Base-by-base conservation (phyloP, 768 basidiomycete species). In the Lepiota venenata region DNA sequence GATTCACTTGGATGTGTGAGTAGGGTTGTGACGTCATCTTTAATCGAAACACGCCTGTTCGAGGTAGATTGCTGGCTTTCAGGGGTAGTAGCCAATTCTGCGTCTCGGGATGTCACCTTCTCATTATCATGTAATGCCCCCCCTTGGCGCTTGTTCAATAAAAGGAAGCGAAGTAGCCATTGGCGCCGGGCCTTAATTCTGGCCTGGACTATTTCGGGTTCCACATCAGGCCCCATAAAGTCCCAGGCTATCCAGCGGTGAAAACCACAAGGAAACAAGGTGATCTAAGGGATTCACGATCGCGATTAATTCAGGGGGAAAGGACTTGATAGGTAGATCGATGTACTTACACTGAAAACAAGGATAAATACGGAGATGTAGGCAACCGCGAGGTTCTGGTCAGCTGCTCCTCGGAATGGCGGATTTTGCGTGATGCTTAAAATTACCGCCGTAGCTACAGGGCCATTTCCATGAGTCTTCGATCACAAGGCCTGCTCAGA, bases 221-320 rank as follows among this genome's bases (percentile, higher is more conserved):
- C 76, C 2, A 85, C 69, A 50, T 88, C 85, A 0, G 84, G 82
- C 0, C 85, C 86, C 12, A 69, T 71, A 58, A 79, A 90, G 63
- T 91, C 88, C 72, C 78, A 78, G 16, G 74, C 72, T 21, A 90
- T 69, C 59, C 77, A 71, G 3, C 72, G 73, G 55, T 76, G 71
- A 2, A 77, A 84, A 14, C 88, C 87, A 32, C 81, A 61, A 0
- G 87, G 82, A 61, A 88, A 89, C 14, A 89, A 70, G 0, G 83
- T 83, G 12, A 88, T 60, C 84, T 87, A 53, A 29, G 20, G 3
- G 44, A 35, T 18, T 25, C 25, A n/a, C 40, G 50, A 40, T 12
- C 11, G n/a, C 12, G 21, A n/a, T 20, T 21, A 35, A 39, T 2
- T 14, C 7, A 12, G 12, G 46, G 11, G 6, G 40, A 9, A 16